phyloP scores from a whole-genome alignment of 495 filamentous ascomycete genomes.

The Penicillium turbatum region DNA sequence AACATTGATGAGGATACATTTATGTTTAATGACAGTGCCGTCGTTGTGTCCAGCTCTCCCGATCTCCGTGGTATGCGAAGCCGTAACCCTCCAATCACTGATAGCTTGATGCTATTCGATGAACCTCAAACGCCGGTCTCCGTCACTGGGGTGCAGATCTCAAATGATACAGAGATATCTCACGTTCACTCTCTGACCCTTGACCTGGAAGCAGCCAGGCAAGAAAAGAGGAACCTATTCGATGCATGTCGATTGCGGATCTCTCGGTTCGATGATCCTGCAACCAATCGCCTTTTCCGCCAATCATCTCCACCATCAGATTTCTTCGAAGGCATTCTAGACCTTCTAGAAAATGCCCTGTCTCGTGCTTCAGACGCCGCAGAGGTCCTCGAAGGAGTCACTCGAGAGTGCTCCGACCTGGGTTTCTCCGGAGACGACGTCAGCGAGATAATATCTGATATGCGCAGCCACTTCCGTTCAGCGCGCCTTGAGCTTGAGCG shows the following conservation, averaged over 20 bases:
- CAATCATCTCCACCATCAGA: conserved; percentile 36
- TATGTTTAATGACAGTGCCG: conserved; percentile 31
- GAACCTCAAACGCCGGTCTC: conserved; percentile 9
- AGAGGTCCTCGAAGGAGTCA: conserved; percentile 36
- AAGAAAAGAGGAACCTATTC: conserved; percentile 39
- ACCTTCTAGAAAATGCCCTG: conserved; percentile 32
- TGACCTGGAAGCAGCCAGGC: conserved; percentile 37
- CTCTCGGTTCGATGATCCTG: conserved; percentile 29
- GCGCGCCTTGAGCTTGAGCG: conserved; percentile 65
- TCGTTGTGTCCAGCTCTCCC: conserved; percentile 36
- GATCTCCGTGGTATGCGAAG: conserved; percentile 22
- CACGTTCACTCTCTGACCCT: conserved; percentile 24
- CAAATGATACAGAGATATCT: conserved; percentile 11
- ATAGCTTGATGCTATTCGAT: conserved; percentile 18
- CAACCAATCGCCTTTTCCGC: conserved; percentile 30
- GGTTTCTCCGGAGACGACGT: conserved; percentile 52
- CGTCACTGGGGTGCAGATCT: conserved; percentile 15
- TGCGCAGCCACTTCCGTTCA: conserved; percentile 54
- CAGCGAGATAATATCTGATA: conserved; percentile 47
- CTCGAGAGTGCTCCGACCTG: conserved; percentile 41
- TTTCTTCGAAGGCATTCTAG: conserved; percentile 34
- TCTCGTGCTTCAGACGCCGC: conserved; percentile 36
- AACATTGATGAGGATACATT: conserved; percentile 28
- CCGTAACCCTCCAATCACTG: conserved; percentile 9
- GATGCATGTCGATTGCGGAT: conserved; percentile 37